Evolutionary conservation across 2,329 filamentous ascomycete species (phyloP), one percentile per base, ranked within the genome.

Genomic region (Botrytis pseudocinerea): DNA sequence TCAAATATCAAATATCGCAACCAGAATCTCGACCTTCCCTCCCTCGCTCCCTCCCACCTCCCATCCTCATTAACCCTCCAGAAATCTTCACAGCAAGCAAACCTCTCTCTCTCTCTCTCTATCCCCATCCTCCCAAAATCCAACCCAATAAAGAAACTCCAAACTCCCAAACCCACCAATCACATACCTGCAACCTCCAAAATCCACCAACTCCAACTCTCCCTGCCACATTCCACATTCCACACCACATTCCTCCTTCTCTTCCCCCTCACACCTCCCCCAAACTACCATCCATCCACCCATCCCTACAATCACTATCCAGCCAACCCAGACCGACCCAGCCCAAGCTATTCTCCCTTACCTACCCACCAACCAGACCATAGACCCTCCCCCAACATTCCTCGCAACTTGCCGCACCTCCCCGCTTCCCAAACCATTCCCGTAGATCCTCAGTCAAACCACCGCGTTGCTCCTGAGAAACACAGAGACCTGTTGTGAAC

Each of bases 361-460:
- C 1, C 32, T 4, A 32, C 1, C 2, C 12, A 51, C 32, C 32
- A 32, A 2, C 2, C 12, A 51, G 25, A 1, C 25, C 22, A 25
- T 51, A n/a, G 4, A 51, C 25, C 12, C 25, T n/a, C n/a, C 32
- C 38, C 28, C 71, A 70, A 38, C 71, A 73, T 73, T 73, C 71
- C 71, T 70, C 54, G 40, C 64, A 73, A 62, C 42, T 38, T 51
- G 8, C 51, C 57, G 44, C 25, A n/a, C 6, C 25, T 16, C 12
- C 25, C 48, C 48, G 48, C 48, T 25, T n/a, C 25, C n/a, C 38
- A 38, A 38, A 38, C 16, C 20, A n/a, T 16, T 54, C 25, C 12
- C 48, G 25, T n/a, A 54, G 38, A 38, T 38, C 6, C 38, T 38
- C 38, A 38, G 1, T 12, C 12, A n/a, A 61, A 35, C 59, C n/a